Conservation (phyloP, 1,284 basidiomycete species). For the Amylostereum areolatum region DNA sequence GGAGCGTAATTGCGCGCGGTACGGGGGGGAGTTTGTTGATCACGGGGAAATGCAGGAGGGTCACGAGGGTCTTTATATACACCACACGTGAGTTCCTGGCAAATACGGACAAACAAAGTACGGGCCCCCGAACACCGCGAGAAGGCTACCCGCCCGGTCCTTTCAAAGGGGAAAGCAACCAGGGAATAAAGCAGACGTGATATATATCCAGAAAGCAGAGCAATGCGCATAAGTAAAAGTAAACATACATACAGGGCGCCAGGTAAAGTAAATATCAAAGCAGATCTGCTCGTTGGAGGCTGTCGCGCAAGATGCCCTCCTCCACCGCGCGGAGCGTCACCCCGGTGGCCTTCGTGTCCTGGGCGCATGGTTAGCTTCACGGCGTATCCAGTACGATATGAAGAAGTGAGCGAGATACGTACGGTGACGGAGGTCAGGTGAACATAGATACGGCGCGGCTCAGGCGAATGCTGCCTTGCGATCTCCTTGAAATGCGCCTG, state of each 20-base stretch:
- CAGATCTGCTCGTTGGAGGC: slow-evolving; percentile 46
- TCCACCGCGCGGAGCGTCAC: slow-evolving; percentile 46
- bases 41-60: slow-evolving; percentile 13
- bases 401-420: slow-evolving; percentile 18
- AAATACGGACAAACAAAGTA: too few relatives aligned
- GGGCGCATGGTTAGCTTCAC: slow-evolving; percentile 6
- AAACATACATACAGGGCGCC: slow-evolving; percentile 5
- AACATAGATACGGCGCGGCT: slow-evolving; percentile 59
- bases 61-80: slow-evolving; percentile 23
- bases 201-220: not conserved
- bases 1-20: slow-evolving; percentile 1
- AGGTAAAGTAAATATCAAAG: slow-evolving; percentile 28
- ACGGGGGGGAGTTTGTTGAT: slow-evolving; percentile 15
- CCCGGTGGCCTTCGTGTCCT: slow-evolving; percentile 70
- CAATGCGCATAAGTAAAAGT: not conserved
- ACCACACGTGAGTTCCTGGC: too few relatives aligned
- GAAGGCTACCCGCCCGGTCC: too few relatives aligned
- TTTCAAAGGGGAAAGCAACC: too few relatives aligned
- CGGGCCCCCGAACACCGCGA: too few relatives aligned
- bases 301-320: slow-evolving; percentile 47
- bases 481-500: slow-evolving; percentile 36
- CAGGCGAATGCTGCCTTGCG: slow-evolving; percentile 27
- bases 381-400: slow-evolving; percentile 4
- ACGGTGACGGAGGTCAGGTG: slow-evolving; percentile 74
- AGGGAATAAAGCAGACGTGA: too few relatives aligned